A percentile compares a stretch with the other conserved stretches of the same genome.
Evolutionary conservation across 2,329 filamentous ascomycete genomes (phyloP).

Genomic region (Mycosphaerella arachidis): DNA sequence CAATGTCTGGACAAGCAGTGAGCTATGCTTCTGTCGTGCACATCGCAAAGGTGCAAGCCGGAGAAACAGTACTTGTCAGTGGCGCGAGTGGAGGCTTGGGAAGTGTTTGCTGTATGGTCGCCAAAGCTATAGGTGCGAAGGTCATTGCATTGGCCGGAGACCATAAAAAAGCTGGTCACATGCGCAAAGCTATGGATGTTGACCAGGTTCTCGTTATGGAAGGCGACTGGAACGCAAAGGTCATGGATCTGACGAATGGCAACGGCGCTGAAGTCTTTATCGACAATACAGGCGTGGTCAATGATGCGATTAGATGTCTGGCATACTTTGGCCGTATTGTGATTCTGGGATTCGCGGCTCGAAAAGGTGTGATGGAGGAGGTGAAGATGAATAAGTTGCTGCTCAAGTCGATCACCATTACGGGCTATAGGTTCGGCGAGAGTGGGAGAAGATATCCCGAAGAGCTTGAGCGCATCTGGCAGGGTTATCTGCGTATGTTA

Average conservation of each 20-base stretch:
- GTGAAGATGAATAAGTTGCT: constrained; percentile 53
- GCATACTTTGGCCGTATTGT: constrained; percentile 53
- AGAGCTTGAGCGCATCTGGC: constrained; percentile 48
- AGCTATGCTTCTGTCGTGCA: constrained; percentile 49
- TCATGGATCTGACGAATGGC: constrained; percentile 46
- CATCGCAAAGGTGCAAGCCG: constrained; percentile 39
- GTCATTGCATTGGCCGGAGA: constrained; percentile 53
- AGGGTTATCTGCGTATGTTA: constrained; percentile 48
- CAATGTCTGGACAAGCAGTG: constrained; percentile 51
- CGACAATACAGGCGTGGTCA: constrained; percentile 55
- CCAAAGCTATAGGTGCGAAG: constrained; percentile 48
- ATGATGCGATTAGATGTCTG: constrained; percentile 51
- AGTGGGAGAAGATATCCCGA: constrained; percentile 48
- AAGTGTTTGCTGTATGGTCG: constrained; percentile 54
- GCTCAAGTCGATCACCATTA: constrained; percentile 50
- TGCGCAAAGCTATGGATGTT: constrained; percentile 28
- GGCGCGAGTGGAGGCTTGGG: constrained; percentile 55
- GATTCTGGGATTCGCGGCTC: constrained; percentile 56
- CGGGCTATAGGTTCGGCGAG: constrained; percentile 57
- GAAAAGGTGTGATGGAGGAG: constrained; percentile 50
- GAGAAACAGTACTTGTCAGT: constrained; percentile 52
- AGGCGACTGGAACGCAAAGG: constrained; percentile 48
- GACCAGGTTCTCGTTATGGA: constrained; percentile 40
- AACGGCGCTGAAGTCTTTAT: constrained; percentile 55
- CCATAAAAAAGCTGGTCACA: constrained; percentile 39